Evolutionary conservation across 257 asterid genomes (phyloP).

Genomic region (Verbascum thapsus): DNA sequence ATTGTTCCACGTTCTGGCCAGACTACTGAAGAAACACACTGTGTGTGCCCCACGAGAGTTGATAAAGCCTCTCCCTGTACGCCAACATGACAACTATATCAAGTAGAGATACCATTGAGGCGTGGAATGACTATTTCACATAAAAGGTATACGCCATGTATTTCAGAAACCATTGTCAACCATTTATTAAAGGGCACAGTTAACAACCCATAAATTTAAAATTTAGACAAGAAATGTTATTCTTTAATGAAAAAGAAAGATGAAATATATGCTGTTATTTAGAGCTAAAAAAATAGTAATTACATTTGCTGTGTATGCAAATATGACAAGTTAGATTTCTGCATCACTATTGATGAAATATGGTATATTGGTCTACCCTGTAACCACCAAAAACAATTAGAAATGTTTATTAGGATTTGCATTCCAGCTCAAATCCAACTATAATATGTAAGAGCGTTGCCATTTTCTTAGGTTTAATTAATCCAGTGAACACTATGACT

Average conservation of each 20-base stretch:
- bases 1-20: conserved; percentile 74
- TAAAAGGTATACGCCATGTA: conserved; percentile 7
- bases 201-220: conserved; percentile 1
- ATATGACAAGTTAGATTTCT: neutral
- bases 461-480: conserved; percentile 2
- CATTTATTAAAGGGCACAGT: neutral
- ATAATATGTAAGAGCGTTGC: conserved; percentile 2
- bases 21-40: conserved; percentile 80
- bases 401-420: neutral
- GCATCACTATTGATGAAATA: neutral
- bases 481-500: neutral
- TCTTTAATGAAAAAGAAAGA: neutral
- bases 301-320: neutral
- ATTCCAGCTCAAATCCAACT: neutral
- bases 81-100: conserved; percentile 23
- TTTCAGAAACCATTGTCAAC: neutral
- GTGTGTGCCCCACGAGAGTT: conserved; percentile 87
- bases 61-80: conserved; percentile 81
- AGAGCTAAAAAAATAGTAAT: too few species aligned
- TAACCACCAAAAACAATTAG: neutral
- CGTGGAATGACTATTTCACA: conserved; percentile 17
- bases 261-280: too few species aligned
- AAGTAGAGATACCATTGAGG: conserved; percentile 11
- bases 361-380: conserved; percentile 1
- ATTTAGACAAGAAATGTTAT: neutral